phyloP scores from a whole-genome alignment of 1,139 yeast species.

The Suhomyces ambrosiae region DNA sequence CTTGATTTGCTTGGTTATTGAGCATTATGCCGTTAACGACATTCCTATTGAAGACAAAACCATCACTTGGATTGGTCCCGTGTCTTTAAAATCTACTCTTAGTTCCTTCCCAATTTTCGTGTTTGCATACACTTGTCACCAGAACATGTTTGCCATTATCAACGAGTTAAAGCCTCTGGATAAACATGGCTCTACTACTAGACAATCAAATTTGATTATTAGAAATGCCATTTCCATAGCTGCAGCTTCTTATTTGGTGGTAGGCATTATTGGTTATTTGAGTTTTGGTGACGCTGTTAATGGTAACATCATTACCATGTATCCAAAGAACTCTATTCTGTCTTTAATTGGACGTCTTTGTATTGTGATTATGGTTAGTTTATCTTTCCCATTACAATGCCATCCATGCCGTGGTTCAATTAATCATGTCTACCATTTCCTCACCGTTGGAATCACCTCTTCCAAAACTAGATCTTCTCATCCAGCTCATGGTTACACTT shows the following conservation, averaged over 20 bases:
- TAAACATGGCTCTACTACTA: conserved; percentile 47
- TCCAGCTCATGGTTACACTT: conserved; percentile 18
- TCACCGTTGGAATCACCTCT: conserved; percentile 33
- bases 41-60: conserved; percentile 23
- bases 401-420: conserved; percentile 78
- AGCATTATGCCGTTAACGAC: conserved; percentile 54
- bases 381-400: conserved; percentile 74
- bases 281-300: conserved; percentile 78
- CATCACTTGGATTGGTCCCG: conserved; percentile 41
- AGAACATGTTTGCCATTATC: conserved; percentile 87
- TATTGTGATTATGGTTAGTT: conserved; percentile 66
- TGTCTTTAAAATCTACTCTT: conserved; percentile 39
- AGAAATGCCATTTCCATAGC: conserved; percentile 59
- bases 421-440: conserved; percentile 64
- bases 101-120: conserved; percentile 82
- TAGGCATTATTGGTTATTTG: conserved; percentile 82
- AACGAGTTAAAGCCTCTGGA: conserved; percentile 58
- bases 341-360: conserved; percentile 72
- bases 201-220: conserved; percentile 57
- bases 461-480: conserved; percentile 13
- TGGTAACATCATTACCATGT: conserved; percentile 71
- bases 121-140: conserved; percentile 95
- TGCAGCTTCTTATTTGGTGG: conserved; percentile 64
- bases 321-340: conserved; percentile 56
- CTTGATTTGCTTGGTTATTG: conserved; percentile 70